These are phyloP conservation scores for Salix brachista DNA, from an alignment of 345 rosid genomes.

Conservation along the genomic window DNA sequence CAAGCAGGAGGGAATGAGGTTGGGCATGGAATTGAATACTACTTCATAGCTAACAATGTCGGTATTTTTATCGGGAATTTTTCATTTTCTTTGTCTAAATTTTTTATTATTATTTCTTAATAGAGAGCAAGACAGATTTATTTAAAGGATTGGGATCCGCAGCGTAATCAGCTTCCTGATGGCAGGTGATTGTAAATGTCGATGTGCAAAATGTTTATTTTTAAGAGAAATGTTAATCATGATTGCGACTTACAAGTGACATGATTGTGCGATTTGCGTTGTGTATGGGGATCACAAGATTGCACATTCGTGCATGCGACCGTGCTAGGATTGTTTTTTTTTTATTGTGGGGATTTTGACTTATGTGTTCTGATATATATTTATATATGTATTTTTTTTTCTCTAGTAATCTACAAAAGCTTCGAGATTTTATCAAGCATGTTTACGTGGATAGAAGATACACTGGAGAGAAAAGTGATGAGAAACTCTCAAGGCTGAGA, in stretches of 20 bases:
- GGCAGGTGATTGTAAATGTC: conserved; percentile 46
- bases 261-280: neutral
- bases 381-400: neutral
- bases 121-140: conserved; percentile 76
- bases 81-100: neutral
- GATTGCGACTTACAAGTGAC: neutral
- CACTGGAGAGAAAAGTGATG: conserved; percentile 43
- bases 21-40: neutral
- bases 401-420: conserved; percentile 64
- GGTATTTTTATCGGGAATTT: neutral
- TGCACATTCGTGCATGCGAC: neutral
- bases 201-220: neutral
- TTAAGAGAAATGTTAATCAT: neutral
- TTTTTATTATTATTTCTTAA: neutral
- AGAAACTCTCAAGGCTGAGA: conserved; percentile 40
- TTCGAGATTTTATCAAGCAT: conserved; percentile 74
- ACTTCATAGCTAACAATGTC: neutral
- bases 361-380: conserved; percentile 16
- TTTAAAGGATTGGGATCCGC: conserved; percentile 68
- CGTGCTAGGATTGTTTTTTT: neutral
- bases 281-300: neutral
- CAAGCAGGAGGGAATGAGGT: conserved; percentile 89
- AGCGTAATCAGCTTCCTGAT: conserved; percentile 69
- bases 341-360: neutral
- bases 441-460: conserved; percentile 76